These are phyloP conservation scores for Kodamaea kakaduensis DNA, from an alignment of 805 yeast genomes.

Conservation along the genomic window DNA sequence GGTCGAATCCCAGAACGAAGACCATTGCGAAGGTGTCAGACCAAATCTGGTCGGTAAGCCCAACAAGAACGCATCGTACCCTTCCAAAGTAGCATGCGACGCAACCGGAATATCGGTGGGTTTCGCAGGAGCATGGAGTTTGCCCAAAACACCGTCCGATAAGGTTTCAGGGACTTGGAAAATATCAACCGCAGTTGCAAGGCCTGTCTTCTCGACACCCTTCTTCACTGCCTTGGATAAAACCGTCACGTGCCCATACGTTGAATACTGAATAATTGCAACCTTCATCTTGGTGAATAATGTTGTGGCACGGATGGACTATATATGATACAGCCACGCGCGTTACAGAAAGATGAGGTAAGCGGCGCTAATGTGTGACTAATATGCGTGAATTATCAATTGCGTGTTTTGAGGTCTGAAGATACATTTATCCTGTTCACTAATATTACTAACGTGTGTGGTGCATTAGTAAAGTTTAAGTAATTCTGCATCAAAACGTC, in stretches of 20 bases:
- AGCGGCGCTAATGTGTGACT: no score
- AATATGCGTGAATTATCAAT: no score
- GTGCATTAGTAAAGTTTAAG: no score
- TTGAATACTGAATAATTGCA: constrained; percentile 75
- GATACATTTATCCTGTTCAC: no score
- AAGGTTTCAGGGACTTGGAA: constrained; percentile 82
- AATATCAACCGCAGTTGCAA: constrained; percentile 55
- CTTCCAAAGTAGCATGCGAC: constrained; percentile 48
- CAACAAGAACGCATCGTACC: constrained; percentile 70
- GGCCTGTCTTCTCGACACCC: constrained; percentile 68
- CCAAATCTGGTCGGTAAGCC: constrained; percentile 84
- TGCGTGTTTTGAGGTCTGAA: no score
- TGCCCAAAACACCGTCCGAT: constrained; percentile 52
- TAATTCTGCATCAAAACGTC: no score
- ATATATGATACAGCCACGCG: no score
- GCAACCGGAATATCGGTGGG: constrained; percentile 55
- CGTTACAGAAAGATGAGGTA: no score
- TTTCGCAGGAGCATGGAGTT: constrained; percentile 65
- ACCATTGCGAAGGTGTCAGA: constrained; percentile 70
- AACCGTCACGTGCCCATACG: constrained; percentile 71
- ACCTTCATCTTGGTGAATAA: constrained; percentile 50
- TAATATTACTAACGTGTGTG: no score
- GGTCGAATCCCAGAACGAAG: constrained; percentile 70
- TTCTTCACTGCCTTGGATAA: constrained; percentile 65
- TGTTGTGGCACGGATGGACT: no score